Evolutionary conservation across 2,329 filamentous ascomycete species (phyloP), one percentile per base, ranked within the genome.

Genomic region (Curvularia verruculosa): DNA sequence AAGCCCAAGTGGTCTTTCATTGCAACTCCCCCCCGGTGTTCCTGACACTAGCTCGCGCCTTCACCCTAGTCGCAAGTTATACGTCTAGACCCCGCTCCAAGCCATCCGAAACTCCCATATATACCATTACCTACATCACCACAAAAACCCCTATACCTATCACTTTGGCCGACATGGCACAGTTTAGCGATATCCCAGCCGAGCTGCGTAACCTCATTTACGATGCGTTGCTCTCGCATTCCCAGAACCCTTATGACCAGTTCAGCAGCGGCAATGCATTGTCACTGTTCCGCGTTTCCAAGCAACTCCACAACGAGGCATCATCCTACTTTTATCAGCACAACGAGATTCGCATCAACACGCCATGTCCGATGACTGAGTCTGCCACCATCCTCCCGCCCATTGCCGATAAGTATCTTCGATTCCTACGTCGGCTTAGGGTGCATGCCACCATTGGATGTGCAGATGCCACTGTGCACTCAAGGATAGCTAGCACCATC

Each of bases 241-340:
- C 15, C 15, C 40, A 31, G 23, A 7, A 40, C 1, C 41, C 26
- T 40, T 36, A 9, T 21, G n/a, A 34, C 34, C 34, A 24, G 12
- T 39, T 28, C 23, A 29, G 26, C 36, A 15, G n/a, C 36, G 24
- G n/a, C 34, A 34, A 56, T 15, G 37, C 39, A 8, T 49, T 65
- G 8, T 57, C 58, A 5, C 12, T 70, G 5, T 60, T 69, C 49
- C 36, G 28, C 9, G 56, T 63, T 44, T 70, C 61, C 18, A 58
- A 55, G 28, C 50, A 57, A 19, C 7, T 70, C 3, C 60, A 68
- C 29, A 6, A 56, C 3, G 68, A 72, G 51, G 58, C 61, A 8
- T 51, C 63, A 1, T 64, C 68, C 7, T 64, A 65, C 54, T 70
- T 67, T 43, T 70, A 70, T 57, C 53, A 67, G 23, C 43, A 65